A percentile compares a stretch with the other conserved stretches of the same genome.
These are phyloP conservation scores for Santalum album DNA, from an alignment of 164 flowering plant genomes.

Conservation along the genomic window DNA sequence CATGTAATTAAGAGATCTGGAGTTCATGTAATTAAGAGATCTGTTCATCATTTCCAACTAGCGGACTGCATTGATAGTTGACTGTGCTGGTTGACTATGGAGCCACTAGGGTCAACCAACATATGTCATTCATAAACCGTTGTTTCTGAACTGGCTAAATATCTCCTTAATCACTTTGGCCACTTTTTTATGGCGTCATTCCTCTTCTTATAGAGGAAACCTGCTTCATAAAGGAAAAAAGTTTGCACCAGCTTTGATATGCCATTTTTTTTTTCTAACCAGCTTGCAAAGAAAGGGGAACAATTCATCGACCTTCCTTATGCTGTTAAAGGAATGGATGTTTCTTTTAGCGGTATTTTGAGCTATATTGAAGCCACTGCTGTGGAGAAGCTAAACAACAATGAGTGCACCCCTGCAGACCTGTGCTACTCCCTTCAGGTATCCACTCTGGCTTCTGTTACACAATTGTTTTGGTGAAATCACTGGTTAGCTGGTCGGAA, in stretches of 20 bases:
- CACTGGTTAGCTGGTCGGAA: too few relatives aligned
- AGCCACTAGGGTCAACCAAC: too few relatives aligned
- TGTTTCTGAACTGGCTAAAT: too few relatives aligned
- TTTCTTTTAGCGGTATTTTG: conserved; percentile 89
- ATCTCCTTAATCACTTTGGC: too few relatives aligned
- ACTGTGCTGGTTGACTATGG: too few relatives aligned
- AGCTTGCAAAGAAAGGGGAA: conserved; percentile 94
- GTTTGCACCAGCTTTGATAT: background rate
- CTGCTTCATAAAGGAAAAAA: conserved; percentile 16
- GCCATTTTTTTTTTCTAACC: conserved; percentile 8
- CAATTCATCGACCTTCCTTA: conserved; percentile 84
- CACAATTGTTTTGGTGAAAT: too few relatives aligned
- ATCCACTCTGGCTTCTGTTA: background rate
- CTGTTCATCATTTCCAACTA: too few relatives aligned
- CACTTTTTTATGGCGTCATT: too few relatives aligned
- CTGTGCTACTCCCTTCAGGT: conserved; percentile 96
- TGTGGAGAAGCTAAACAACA: conserved; percentile 71
- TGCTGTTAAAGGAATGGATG: conserved; percentile 98
- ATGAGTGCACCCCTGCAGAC: conserved; percentile 97
- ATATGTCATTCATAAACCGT: too few relatives aligned
- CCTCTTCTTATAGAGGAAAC: conserved; percentile 37
- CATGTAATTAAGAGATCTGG: too few relatives aligned
- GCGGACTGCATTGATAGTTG: too few relatives aligned
- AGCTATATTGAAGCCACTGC: conserved; percentile 90
- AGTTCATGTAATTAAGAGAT: too few relatives aligned